phyloP scores from a whole-genome alignment of 139 green algal genomes.

The Coelastrella sp. region DNA sequence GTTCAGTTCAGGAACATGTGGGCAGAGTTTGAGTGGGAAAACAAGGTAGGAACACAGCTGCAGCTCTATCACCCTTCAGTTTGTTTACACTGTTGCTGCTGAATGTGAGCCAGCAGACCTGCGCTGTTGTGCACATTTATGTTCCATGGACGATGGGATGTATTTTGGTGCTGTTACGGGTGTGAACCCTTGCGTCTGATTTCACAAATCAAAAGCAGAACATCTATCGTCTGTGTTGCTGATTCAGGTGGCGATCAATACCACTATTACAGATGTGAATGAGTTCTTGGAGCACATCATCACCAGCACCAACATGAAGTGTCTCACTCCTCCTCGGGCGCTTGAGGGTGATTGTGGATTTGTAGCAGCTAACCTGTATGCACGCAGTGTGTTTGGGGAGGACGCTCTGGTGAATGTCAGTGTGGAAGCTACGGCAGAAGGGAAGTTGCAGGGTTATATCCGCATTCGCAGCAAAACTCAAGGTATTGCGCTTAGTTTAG shows the following conservation, averaged over 20 bases:
- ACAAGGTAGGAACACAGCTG: no score
- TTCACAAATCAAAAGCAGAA: no score
- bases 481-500: conserved; percentile 73
- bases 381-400: conserved; percentile 96
- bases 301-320: conserved; percentile 96
- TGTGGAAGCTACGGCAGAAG: conserved; percentile 91
- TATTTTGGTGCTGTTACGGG: no score
- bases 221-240: no score
- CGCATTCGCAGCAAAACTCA: conserved; percentile 93
- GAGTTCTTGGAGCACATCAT: conserved; percentile 97
- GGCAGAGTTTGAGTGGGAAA: conserved; percentile 99
- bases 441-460: conserved; percentile 94
- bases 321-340: conserved; percentile 90
- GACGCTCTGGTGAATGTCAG: conserved; percentile 98
- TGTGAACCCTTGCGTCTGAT: no score
- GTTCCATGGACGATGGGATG: no score
- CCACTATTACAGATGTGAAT: conserved; percentile 86
- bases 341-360: conserved; percentile 94
- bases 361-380: conserved; percentile 98
- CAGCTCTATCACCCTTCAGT: no score
- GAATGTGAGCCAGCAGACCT: no score
- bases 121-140: no score
- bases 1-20: conserved; percentile 96
- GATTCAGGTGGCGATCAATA: conserved; percentile 94
- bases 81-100: no score